phyloP scores from a whole-genome alignment of 768 basidiomycete species.

The Lactarius deliciosus region DNA sequence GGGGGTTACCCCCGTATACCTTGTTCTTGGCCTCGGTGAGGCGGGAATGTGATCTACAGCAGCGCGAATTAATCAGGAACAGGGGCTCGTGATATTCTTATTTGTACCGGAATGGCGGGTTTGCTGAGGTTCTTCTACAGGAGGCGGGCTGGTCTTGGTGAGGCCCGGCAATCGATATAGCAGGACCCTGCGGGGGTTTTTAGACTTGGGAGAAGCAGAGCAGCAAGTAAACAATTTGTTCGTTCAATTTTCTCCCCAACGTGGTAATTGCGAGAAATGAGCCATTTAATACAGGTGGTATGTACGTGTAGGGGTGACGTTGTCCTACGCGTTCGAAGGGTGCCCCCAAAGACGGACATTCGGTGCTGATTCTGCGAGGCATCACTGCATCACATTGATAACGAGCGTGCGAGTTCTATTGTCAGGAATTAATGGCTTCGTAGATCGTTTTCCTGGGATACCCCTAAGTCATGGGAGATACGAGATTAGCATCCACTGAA shows the following conservation, averaged over 20 bases:
- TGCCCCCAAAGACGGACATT: neutral
- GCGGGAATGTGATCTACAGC: neutral
- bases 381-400: neutral
- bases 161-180: neutral
- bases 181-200: neutral
- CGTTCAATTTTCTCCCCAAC: neutral
- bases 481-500: neutral
- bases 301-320: constrained; percentile 1
- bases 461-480: neutral
- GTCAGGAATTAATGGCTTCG: neutral
- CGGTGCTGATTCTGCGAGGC: neutral
- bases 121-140: neutral
- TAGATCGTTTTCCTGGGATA: neutral
- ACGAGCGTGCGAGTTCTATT: neutral
- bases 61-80: neutral
- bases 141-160: neutral
- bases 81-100: neutral
- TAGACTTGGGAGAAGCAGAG: neutral
- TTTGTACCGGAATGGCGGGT: neutral
- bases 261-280: neutral
- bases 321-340: neutral
- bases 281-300: neutral
- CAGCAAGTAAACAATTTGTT: neutral
- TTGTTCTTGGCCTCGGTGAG: neutral
- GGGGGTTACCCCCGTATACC: neutral